These are phyloP conservation scores for Ustilago xerochloae DNA, from an alignment of 1,284 basidiomycete genomes.

Conservation along the genomic window DNA sequence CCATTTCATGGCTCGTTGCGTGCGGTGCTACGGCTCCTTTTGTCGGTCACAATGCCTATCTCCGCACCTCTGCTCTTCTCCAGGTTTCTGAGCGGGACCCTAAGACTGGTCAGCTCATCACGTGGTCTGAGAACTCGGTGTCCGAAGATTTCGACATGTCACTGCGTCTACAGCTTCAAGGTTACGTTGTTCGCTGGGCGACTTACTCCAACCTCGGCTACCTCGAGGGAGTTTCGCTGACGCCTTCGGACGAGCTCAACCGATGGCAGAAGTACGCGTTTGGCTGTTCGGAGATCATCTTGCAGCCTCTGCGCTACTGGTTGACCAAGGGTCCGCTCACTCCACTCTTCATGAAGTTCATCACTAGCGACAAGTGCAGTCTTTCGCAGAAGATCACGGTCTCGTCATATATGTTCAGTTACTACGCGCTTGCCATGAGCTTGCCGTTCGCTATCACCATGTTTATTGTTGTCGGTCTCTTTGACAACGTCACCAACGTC, in stretches of 20 bases:
- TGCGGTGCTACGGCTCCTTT: conserved; percentile 73
- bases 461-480: conserved; percentile 78
- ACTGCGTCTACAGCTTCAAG: conserved; percentile 67
- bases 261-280: conserved; percentile 89
- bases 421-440: conserved; percentile 82
- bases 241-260: conserved; percentile 79
- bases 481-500: conserved; percentile 76
- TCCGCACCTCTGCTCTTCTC: conserved; percentile 85
- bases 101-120: conserved; percentile 76
- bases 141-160: conserved; percentile 85
- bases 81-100: conserved; percentile 77
- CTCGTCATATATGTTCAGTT: conserved; percentile 77
- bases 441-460: conserved; percentile 77
- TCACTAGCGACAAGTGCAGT: conserved; percentile 26
- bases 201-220: conserved; percentile 83
- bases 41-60: conserved; percentile 85
- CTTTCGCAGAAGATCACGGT: conserved; percentile 78
- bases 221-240: conserved; percentile 84
- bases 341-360: conserved; percentile 75
- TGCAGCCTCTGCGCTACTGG: conserved; percentile 74
- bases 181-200: conserved; percentile 84
- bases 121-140: conserved; percentile 84
- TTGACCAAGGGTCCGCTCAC: conserved; percentile 80
- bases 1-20: conserved; percentile 70
- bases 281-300: conserved; percentile 71